Conservation (phyloP, 2,329 filamentous ascomycete species). For the Cercospora zeae-maydis region DNA sequence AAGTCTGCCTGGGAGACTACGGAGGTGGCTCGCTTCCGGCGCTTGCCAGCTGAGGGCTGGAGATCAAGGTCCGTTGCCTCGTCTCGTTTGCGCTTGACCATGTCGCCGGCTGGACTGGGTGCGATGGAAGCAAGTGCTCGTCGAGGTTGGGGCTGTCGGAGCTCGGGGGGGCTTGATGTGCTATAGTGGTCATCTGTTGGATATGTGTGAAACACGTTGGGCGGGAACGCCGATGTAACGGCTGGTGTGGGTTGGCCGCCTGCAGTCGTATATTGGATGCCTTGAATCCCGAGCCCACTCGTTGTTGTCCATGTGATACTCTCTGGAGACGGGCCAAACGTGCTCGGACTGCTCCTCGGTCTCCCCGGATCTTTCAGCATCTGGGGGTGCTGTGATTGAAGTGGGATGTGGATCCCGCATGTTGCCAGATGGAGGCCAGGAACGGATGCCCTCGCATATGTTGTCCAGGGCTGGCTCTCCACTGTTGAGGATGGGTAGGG, state of each 20-base stretch:
- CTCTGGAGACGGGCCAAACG: slow-evolving; percentile 40
- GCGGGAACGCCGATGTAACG: slow-evolving; percentile 36
- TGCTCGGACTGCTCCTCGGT: slow-evolving; percentile 45
- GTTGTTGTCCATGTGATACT: slow-evolving; percentile 38
- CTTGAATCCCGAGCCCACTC: slow-evolving; percentile 41
- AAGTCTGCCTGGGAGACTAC: slow-evolving; percentile 40
- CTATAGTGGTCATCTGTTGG: slow-evolving; percentile 30
- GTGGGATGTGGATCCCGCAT: slow-evolving; percentile 18
- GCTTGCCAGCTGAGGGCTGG: slow-evolving; percentile 33
- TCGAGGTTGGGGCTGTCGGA: slow-evolving; percentile 40
- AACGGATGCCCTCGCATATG: slow-evolving; percentile 27
- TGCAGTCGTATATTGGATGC: slow-evolving; percentile 36
- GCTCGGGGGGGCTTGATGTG: slow-evolving; percentile 31
- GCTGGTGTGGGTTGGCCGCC: slow-evolving; percentile 31
- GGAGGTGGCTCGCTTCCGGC: slow-evolving; percentile 41
- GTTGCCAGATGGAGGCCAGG: slow-evolving; percentile 27
- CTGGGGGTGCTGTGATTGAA: slow-evolving; percentile 21
- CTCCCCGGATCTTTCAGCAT: slow-evolving; percentile 34
- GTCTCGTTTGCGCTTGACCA: slow-evolving; percentile 39
- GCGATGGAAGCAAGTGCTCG: slow-evolving; percentile 45
- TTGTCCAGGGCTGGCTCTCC: slow-evolving; percentile 32
- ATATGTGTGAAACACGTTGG: slow-evolving; percentile 32
- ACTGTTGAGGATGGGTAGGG: slow-evolving; percentile 36
- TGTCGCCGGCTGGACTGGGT: slow-evolving; percentile 40
- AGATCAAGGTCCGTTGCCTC: slow-evolving; percentile 34